These are phyloP conservation scores for Haberlea rhodopensis DNA, from an alignment of 257 asterid genomes.

Conservation along the genomic window DNA sequence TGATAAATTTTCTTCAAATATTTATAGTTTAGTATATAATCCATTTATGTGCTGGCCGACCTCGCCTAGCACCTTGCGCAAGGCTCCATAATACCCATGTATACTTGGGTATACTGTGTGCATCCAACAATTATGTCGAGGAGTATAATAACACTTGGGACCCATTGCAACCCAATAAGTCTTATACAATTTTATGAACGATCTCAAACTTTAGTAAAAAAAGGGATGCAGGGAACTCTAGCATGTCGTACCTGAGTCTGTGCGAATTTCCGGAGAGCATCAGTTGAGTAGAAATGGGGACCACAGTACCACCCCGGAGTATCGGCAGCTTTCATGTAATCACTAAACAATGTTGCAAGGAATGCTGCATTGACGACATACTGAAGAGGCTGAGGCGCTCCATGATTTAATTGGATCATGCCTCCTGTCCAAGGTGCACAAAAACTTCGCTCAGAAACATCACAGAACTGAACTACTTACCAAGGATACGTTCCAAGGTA, in stretches of 20 bases:
- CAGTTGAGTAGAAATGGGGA: slow-evolving; percentile 79
- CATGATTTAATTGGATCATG: slow-evolving; percentile 80
- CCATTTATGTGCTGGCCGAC: not conserved
- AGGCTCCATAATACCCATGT: too few species aligned
- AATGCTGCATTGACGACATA: slow-evolving; percentile 88
- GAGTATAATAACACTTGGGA: too few species aligned
- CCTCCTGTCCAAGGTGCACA: slow-evolving; percentile 60
- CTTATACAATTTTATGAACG: too few species aligned
- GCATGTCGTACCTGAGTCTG: slow-evolving; percentile 71
- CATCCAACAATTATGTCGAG: too few species aligned
- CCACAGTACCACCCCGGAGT: slow-evolving; percentile 99
- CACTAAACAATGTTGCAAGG: slow-evolving; percentile 79
- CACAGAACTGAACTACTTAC: not conserved
- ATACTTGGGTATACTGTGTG: too few species aligned
- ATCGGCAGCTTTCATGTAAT: slow-evolving; percentile 86
- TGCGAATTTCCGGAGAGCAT: slow-evolving; percentile 76
- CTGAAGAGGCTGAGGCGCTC: slow-evolving; percentile 96
- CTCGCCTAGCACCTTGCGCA: not conserved
- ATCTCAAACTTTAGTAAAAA: too few species aligned
- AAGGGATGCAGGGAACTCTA: too few species aligned
- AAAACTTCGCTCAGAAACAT: not conserved
- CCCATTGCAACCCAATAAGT: too few species aligned
- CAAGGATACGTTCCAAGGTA: slow-evolving; percentile 5
- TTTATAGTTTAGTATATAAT: not conserved
- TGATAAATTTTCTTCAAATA: not conserved